Conservation (phyloP, 257 asterid species). For the Plantago elongata region DNA sequence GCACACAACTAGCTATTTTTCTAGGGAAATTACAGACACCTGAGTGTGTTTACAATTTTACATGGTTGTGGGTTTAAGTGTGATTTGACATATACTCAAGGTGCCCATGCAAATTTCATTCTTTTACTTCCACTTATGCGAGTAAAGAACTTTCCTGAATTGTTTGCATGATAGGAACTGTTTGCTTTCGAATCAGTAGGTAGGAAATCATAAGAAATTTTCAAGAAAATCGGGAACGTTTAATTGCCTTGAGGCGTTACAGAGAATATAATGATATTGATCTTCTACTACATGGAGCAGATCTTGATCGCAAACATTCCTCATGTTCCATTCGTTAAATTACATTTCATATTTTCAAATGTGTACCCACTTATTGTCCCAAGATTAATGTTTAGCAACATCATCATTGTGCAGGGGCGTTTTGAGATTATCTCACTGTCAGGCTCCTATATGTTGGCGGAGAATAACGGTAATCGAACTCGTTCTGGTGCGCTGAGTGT, state of each 20-base stretch:
- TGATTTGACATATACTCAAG: too few species aligned
- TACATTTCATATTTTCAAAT: neutral
- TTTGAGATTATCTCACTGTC: constrained; percentile 73
- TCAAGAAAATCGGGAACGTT: neutral
- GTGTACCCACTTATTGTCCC: neutral
- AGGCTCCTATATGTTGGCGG: constrained; percentile 65
- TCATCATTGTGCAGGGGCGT: constrained; percentile 62
- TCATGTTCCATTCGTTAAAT: neutral
- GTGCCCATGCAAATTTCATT: too few species aligned
- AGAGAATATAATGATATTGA: neutral
- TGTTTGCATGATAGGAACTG: neutral
- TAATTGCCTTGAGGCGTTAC: neutral
- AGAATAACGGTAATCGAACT: constrained; percentile 45
- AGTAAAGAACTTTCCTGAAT: too few species aligned
- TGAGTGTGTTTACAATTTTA: too few species aligned
- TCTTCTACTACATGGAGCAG: neutral
- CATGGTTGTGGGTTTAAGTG: too few species aligned
- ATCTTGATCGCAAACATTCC: neutral
- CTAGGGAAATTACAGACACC: too few species aligned
- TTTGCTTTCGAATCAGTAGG: neutral
- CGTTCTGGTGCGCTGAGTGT: constrained; percentile 57
- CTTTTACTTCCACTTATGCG: too few species aligned
- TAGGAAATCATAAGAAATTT: neutral
- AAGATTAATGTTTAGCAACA: neutral
- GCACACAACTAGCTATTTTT: too few species aligned